These are phyloP conservation scores for Russula vinacea DNA, from an alignment of 768 basidiomycete genomes.

Conservation along the genomic window DNA sequence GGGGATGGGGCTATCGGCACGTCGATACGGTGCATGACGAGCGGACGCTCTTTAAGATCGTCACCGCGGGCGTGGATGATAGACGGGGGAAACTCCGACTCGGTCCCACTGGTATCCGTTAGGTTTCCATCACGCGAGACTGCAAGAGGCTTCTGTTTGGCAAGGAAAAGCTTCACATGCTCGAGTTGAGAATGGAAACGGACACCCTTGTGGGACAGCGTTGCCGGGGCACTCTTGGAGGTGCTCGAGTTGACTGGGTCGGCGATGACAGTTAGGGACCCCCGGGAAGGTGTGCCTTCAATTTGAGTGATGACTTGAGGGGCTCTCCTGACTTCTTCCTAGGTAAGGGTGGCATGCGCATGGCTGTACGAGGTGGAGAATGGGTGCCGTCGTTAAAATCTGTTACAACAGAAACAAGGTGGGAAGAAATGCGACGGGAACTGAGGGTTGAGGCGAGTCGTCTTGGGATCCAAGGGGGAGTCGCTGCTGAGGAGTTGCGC, in stretches of 20 bases:
- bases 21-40: slow-evolving; percentile 65
- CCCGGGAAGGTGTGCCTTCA: slow-evolving; percentile 47
- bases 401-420: slow-evolving; percentile 31
- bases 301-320: slow-evolving; percentile 87
- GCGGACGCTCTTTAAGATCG: slow-evolving; percentile 36
- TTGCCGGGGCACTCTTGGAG: slow-evolving; percentile 77
- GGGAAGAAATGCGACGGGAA: slow-evolving; percentile 26
- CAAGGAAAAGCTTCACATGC: slow-evolving; percentile 90
- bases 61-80: slow-evolving; percentile 53
- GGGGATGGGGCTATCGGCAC: slow-evolving; percentile 46
- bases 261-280: slow-evolving; percentile 53
- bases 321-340: slow-evolving; percentile 94
- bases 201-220: slow-evolving; percentile 81
- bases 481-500: slow-evolving; percentile 53
- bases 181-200: slow-evolving; percentile 92
- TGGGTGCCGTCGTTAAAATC: slow-evolving; percentile 22
- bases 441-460: slow-evolving; percentile 39
- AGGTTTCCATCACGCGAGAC: slow-evolving; percentile 91
- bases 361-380: not conserved
- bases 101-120: slow-evolving; percentile 74
- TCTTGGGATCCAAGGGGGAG: slow-evolving; percentile 64
- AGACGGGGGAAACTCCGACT: slow-evolving; percentile 69
- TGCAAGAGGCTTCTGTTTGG: slow-evolving; percentile 92
- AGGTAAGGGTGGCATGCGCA: slow-evolving; percentile 39
- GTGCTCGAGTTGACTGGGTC: slow-evolving; percentile 34